Conservation (phyloP, 768 basidiomycete genomes). For the Mrakia hoshinonis region DNA sequence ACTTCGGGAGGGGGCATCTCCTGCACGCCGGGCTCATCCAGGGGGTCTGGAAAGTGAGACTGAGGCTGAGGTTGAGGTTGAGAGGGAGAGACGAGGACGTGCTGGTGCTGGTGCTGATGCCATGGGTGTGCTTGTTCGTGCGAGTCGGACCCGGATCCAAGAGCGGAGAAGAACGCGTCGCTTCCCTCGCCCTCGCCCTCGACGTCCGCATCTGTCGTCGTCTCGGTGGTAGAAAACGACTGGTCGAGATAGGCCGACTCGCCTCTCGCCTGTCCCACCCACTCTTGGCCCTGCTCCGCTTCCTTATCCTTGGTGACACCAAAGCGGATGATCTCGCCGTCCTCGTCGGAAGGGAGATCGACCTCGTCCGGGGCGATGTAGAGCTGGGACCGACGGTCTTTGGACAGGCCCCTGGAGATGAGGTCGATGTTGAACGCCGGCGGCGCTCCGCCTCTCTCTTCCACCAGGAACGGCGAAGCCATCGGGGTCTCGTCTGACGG, state of each 20-base stretch:
- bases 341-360: neutral
- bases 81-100: neutral
- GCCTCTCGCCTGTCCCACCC: too few relatives aligned
- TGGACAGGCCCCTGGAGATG: neutral
- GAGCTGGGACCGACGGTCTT: conserved; percentile 2
- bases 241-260: too few relatives aligned
- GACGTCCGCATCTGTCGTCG: neutral
- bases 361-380: neutral
- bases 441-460: neutral
- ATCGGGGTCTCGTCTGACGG: neutral
- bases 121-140: neutral
- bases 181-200: neutral
- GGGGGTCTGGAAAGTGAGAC: too few relatives aligned
- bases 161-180: neutral
- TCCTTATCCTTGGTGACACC: too few relatives aligned
- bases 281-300: too few relatives aligned
- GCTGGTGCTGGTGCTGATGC: neutral
- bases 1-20: too few relatives aligned
- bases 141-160: neutral
- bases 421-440: conserved; percentile 15
- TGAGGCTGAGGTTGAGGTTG: too few relatives aligned
- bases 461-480: neutral
- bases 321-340: conserved; percentile 5
- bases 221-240: neutral
- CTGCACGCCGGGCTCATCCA: too few relatives aligned